phyloP scores from a whole-genome alignment of 257 asterid genomes.

The Solanum etuberosum region DNA sequence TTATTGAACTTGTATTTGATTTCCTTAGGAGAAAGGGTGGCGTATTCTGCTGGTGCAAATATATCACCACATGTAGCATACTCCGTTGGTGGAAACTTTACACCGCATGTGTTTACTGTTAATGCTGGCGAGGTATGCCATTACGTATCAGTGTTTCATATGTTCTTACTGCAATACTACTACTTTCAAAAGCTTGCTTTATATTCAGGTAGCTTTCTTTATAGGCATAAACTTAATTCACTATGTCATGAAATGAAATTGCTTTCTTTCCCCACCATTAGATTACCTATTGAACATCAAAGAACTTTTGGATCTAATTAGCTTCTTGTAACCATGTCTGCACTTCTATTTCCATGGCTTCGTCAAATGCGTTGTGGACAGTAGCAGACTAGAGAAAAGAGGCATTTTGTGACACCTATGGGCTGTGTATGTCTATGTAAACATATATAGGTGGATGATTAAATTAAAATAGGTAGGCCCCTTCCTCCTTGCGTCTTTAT shows the following conservation, averaged over 20 bases:
- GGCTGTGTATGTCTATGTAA: background rate
- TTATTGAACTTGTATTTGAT: background rate
- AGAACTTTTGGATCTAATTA: background rate
- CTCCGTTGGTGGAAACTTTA: constrained; percentile 48
- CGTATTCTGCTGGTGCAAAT: constrained; percentile 16
- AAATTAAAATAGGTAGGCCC: background rate
- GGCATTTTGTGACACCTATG: background rate
- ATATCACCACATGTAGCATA: background rate
- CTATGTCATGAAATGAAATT: background rate
- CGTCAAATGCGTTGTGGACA: background rate
- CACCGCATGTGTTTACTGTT: constrained; percentile 72
- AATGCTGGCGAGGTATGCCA: constrained; percentile 67
- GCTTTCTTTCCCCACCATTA: background rate
- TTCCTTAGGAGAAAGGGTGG: constrained; percentile 30
- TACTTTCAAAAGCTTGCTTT: background rate
- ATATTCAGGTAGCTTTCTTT: background rate
- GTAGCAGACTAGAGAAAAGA: background rate
- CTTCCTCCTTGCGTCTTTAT: background rate
- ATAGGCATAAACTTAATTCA: background rate
- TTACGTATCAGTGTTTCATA: background rate
- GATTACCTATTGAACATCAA: background rate
- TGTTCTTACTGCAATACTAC: background rate
- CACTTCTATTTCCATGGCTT: background rate
- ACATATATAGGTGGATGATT: background rate
- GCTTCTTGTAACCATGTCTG: background rate